These are phyloP conservation scores for Amanita rubescens DNA, from an alignment of 768 basidiomycete species.

Conservation along the genomic window DNA sequence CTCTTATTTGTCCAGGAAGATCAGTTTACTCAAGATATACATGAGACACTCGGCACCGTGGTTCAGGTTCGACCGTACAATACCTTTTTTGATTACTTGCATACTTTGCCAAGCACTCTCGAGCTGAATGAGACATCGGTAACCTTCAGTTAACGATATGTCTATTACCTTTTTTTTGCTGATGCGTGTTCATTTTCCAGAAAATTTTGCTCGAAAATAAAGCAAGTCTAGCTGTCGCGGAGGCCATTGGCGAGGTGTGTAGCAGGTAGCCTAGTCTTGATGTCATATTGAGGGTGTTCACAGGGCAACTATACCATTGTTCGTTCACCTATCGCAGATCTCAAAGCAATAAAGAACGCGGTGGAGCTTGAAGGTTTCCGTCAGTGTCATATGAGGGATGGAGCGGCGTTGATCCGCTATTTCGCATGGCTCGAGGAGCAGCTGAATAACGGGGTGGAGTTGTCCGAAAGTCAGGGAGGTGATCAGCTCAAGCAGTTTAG, in stretches of 20 bases:
- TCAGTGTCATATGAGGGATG: slow-evolving; percentile 83
- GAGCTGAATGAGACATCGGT: slow-evolving; percentile 28
- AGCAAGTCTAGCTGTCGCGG: slow-evolving; percentile 74
- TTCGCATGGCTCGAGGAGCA: slow-evolving; percentile 94
- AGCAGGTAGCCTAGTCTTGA: background rate
- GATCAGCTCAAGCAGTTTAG: slow-evolving; percentile 73
- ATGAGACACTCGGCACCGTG: slow-evolving; percentile 42
- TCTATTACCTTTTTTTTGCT: background rate
- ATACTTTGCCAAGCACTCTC: slow-evolving; percentile 32
- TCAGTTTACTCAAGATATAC: slow-evolving; percentile 36
- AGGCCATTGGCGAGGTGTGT: slow-evolving; percentile 65
- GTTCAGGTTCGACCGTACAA: slow-evolving; percentile 70
- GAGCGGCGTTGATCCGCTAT: slow-evolving; percentile 79
- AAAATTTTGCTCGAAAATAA: slow-evolving; percentile 73
- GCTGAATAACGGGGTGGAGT: slow-evolving; percentile 47
- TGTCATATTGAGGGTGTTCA: slow-evolving; percentile 6
- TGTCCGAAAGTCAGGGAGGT: slow-evolving; percentile 79
- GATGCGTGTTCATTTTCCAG: slow-evolving; percentile 24
- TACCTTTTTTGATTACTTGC: slow-evolving; percentile 57
- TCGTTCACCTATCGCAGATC: slow-evolving; percentile 68
- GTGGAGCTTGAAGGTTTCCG: slow-evolving; percentile 88
- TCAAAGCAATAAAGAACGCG: slow-evolving; percentile 76
- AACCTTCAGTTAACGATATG: slow-evolving; percentile 4
- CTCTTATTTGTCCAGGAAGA: slow-evolving; percentile 64
- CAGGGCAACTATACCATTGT: slow-evolving; percentile 53